Percentiles rank a stretch among this genome's conserved stretches.
phyloP scores from a whole-genome alignment of 306 rosid genomes.

The Parietaria judaica region DNA sequence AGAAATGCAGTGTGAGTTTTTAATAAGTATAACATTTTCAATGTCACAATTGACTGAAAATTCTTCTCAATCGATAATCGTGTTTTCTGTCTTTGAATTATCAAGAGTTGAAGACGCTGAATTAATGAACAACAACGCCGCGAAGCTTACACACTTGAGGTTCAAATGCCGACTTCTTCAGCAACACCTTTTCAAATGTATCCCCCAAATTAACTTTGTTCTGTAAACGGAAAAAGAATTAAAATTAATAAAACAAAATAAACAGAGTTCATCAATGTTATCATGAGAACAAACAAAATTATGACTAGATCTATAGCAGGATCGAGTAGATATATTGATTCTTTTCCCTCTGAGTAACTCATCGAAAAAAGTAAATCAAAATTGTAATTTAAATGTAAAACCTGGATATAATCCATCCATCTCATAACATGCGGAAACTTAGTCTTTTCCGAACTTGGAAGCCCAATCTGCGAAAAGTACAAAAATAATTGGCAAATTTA shows the following conservation, averaged over 20 bases:
- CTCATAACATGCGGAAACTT: constrained; percentile 65
- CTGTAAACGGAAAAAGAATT: constrained; percentile 36
- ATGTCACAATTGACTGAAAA: too few relatives aligned
- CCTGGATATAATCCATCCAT: constrained; percentile 89
- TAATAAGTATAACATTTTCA: neutral
- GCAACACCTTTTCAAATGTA: constrained; percentile 42
- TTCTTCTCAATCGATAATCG: neutral
- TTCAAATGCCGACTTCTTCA: constrained; percentile 46
- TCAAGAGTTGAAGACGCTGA: neutral
- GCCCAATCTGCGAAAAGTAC: constrained; percentile 52
- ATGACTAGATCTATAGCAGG: neutral
- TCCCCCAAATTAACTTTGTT: constrained; percentile 50
- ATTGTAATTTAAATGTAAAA: constrained; percentile 18
- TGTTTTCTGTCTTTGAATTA: neutral
- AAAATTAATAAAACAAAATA: neutral
- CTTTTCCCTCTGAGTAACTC: neutral
- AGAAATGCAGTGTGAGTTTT: neutral
- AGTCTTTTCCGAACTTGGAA: constrained; percentile 45
- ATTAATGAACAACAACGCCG: constrained; percentile 9
- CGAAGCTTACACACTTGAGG: constrained; percentile 55
- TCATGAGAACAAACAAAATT: neutral
- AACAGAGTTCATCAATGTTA: neutral
- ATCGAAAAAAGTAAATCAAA: neutral
- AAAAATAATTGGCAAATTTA: constrained; percentile 10
- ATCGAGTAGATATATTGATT: neutral